phyloP scores from a whole-genome alignment of 2,329 filamentous ascomycete species.

The Aureobasidium pullulans region DNA sequence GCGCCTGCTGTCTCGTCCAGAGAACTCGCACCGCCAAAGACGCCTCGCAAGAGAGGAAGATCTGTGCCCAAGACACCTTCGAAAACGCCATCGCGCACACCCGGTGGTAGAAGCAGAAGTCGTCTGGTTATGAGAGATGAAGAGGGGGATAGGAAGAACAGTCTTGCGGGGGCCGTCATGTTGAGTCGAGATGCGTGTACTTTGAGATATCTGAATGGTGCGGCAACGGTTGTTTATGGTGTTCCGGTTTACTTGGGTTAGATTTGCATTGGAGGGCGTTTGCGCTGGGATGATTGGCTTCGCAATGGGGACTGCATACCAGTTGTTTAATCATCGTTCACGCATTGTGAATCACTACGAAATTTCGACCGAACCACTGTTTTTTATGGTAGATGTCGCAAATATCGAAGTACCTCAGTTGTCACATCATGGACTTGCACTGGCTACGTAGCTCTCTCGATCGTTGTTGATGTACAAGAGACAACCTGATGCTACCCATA shows the following conservation, averaged over 20 bases:
- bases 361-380: too few species aligned
- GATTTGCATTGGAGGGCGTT: too few species aligned
- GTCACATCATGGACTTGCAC: too few species aligned
- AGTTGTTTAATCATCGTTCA: too few species aligned
- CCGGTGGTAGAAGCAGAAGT: slow-evolving; percentile 21
- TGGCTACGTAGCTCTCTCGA: too few species aligned
- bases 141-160: slow-evolving; percentile 32
- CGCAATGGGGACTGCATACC: too few species aligned
- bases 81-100: slow-evolving; percentile 26
- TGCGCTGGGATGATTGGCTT: too few species aligned
- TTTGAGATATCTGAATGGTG: slow-evolving; percentile 85
- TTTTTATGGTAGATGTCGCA: too few species aligned
- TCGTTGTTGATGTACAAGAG: too few species aligned
- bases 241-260: slow-evolving; percentile 72
- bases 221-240: slow-evolving; percentile 88
- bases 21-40: slow-evolving; percentile 24
- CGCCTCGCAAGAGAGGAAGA: slow-evolving; percentile 21
- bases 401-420: too few species aligned
- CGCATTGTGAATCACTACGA: too few species aligned
- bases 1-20: slow-evolving; percentile 21
- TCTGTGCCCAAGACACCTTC: slow-evolving; percentile 24
- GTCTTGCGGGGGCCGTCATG: slow-evolving; percentile 72
- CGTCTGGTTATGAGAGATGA: slow-evolving; percentile 23
- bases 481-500: too few species aligned
- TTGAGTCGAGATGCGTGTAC: slow-evolving; percentile 71